Base-by-base conservation (phyloP, 352 stramenopile species). In the Achlya hypogyna region DNA sequence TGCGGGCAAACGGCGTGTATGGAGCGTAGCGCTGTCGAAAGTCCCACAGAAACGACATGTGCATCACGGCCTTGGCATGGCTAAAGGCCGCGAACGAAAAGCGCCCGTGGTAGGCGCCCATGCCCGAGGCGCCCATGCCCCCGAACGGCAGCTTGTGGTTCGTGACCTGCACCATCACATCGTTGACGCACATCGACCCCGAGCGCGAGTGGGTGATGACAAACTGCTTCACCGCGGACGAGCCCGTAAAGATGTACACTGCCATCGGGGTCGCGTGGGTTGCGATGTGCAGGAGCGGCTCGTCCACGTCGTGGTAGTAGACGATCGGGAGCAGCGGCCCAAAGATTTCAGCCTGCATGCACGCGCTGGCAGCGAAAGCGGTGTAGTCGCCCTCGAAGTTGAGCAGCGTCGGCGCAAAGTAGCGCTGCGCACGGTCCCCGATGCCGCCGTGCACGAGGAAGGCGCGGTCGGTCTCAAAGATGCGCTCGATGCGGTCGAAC, bases 261-360 rank as follows among this genome's bases (percentile, higher is more conserved):
- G 88, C 74, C 14, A 98, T 74, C 2, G 91, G 90, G 54, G 92
- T 96, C 3, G 86, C 71, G 31, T 69, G 71, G 23, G 40, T 22
- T 29, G 53, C 74, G 43, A 87, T 65, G 35, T 77, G 78, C 53
- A 53, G 63, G 29, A 86, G 76, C 3, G 78, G 49, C 22, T 69
- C 60, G 14, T 76, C 53, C 32, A 86, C 45, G 22, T 80, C 51
- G 25, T 67, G 72, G 60, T 88, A 91, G 72, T 91, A 93, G 35
- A 95, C 76, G 49, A 99, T 91, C 1, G 95, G 91, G 49, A 99
- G 69, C 38, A 99, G 65, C 3, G 96, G 96, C 2, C 96, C 95
- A 76, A 99, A 99, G 32, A 98, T 91, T 75, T 99, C 95, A 58
- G 98, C 87, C 27, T 82, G 72, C 83, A 97, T 96, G 31, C 78